Evolutionary conservation across 305 asterid genomes (phyloP), one percentile per base, ranked within the genome.

Genomic region (Fraxinus platypoda): DNA sequence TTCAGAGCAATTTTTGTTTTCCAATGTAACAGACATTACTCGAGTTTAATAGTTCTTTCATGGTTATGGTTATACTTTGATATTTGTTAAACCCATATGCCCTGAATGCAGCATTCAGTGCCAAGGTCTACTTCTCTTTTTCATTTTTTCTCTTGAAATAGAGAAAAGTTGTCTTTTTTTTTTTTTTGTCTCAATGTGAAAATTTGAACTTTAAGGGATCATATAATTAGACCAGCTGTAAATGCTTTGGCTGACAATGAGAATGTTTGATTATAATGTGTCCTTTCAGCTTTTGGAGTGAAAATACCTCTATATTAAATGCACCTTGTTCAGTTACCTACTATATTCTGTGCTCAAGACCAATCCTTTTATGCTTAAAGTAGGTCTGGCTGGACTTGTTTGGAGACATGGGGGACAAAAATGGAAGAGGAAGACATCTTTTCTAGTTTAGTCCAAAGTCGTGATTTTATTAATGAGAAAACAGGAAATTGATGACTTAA

Each of bases 141-240:
- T 70, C 38, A 9, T 4, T 4, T 33, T 19, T 26, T 76, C 28
- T 6, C 26, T 59, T 52, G 2, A 79, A 35, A 66, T 21, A 31
- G 35, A 19, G 70, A 66, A 52, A 52, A 38, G 37, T n/a, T 37
- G 23, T 54, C 64, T 0, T 38, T 37, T 37, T 33, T 33, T n/a
- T n/a, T 78, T 26, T 52, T 74, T 37, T 13, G 26, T 52, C 68
- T 66, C 64, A 38, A 46, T 30, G 13, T 41, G 37, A 25, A 35
- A 68, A 70, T 7, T 26, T 15, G 4, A 89, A 89, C 34, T 17
- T 90, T 90, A 49, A 87, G 82, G 17, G 25, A 34, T 43, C 49
- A 12, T 43, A 37, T 17, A 52, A 46, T 46, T 76, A 34, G 46
- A 33, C 15, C 4, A 26, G 68, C 66, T 79, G 62, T 75, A 33